A percentile compares a stretch with the other conserved stretches of the same genome.
Evolutionary conservation across 1,284 basidiomycete species (phyloP).

Genomic region (Schizophyllum commune): DNA sequence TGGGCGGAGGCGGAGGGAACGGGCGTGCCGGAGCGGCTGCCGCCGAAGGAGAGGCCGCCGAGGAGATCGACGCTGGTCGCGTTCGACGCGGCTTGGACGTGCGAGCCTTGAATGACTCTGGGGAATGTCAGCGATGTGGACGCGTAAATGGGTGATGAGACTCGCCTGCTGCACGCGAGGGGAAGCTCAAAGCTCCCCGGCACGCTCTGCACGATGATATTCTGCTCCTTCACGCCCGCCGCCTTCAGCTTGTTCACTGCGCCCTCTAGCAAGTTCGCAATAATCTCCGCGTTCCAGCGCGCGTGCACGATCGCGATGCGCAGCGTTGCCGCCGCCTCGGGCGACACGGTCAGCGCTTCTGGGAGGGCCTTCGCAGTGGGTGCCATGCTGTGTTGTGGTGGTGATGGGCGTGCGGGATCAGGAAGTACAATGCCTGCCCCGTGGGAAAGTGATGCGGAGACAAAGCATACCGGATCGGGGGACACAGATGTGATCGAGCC

Average conservation of each 20-base stretch:
- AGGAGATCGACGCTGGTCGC: slow-evolving; percentile 63
- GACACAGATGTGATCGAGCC: not conserved
- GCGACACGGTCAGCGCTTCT: not conserved
- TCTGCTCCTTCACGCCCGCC: slow-evolving; percentile 81
- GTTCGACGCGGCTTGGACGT: slow-evolving; percentile 66
- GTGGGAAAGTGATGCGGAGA: not conserved
- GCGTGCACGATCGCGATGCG: slow-evolving; percentile 90
- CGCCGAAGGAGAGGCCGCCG: slow-evolving; percentile 53
- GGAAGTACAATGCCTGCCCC: not conserved
- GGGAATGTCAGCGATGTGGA: not conserved
- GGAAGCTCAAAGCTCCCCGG: slow-evolving; percentile 95
- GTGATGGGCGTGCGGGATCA: not conserved
- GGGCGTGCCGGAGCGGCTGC: slow-evolving; percentile 37
- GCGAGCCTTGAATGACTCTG: slow-evolving; percentile 81
- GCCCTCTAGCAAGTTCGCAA: slow-evolving; percentile 78
- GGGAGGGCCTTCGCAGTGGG: not conserved
- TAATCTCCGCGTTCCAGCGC: slow-evolving; percentile 85
- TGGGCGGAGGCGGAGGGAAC: slow-evolving; percentile 24
- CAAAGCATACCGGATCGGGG: not conserved
- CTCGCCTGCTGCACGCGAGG: slow-evolving; percentile 73
- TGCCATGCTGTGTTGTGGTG: not conserved
- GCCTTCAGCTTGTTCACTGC: slow-evolving; percentile 72
- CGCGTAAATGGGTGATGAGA: slow-evolving; percentile 9
- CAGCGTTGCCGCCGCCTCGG: slow-evolving; percentile 51
- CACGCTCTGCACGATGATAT: slow-evolving; percentile 88